phyloP scores from a whole-genome alignment of 768 basidiomycete genomes.

The Mycena kentingensis region DNA sequence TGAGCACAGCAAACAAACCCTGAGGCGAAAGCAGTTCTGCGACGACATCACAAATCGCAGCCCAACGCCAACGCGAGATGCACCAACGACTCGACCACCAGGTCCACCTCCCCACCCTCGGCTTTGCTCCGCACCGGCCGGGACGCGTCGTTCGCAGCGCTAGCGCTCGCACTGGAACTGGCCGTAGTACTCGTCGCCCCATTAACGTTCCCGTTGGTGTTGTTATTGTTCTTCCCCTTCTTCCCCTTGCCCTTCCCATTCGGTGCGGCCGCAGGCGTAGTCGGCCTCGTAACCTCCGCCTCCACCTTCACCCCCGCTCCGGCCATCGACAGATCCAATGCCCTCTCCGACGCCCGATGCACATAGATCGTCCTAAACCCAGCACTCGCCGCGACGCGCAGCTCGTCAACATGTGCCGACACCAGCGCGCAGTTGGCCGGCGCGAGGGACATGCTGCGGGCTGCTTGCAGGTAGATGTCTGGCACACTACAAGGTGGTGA shows the following conservation, averaged over 20 bases:
- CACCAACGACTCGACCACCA: constrained; percentile 34
- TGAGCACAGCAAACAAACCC: neutral
- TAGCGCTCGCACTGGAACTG: no score
- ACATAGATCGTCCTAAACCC: constrained; percentile 48
- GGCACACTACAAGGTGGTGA: constrained; percentile 26
- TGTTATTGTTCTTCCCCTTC: neutral
- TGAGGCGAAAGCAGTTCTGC: neutral
- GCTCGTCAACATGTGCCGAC: constrained; percentile 43
- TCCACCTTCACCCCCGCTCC: no score
- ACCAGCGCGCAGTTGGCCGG: constrained; percentile 44
- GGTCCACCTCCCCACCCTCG: constrained; percentile 44
- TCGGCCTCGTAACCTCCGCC: no score
- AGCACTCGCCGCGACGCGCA: constrained; percentile 37
- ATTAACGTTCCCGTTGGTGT: constrained; percentile 21
- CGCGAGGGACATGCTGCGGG: constrained; percentile 34
- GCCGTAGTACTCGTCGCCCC: no score
- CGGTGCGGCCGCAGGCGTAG: neutral
- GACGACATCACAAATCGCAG: constrained; percentile 8
- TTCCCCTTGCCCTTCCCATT: neutral
- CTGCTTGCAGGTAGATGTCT: constrained; percentile 39
- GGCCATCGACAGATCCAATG: neutral
- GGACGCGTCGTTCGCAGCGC: no score
- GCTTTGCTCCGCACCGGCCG: constrained; percentile 32
- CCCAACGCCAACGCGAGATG: constrained; percentile 20
- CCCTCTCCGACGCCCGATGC: constrained; percentile 36